Base-by-base conservation (phyloP, 2,329 filamentous ascomycete genomes). In the Sporothrix protearum region DNA sequence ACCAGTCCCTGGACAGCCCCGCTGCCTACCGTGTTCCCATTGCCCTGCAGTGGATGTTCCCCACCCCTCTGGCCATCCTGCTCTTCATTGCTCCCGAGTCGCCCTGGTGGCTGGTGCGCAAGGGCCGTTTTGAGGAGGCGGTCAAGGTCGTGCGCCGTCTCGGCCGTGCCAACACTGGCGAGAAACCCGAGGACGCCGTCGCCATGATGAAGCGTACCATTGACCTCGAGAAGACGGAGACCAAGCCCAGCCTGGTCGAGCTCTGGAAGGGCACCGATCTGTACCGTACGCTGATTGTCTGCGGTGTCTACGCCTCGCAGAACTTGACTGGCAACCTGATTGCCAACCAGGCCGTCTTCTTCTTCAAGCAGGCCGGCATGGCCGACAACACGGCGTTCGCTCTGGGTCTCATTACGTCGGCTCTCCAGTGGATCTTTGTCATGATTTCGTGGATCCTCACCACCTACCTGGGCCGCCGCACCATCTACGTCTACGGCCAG, bases 381-480 rank as follows among this genome's bases (percentile, higher is more conserved):
- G 72, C 72, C 1, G 79, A 78, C 3, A 80, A 89, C 75, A 84
- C 81, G 36, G 85, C 89, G 3, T 91, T 91, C 77, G 85, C 84
- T 49, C 82, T 91, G 19, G 86, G 86, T 78, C 85, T 91, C 36
- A 90, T 90, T 79, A 90, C 86, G 68, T 90, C 89, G 0, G 86
- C 84, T 66, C 87, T 91, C 1, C 87, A 89, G 77, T 82, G 79
- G 79, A 79, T 91, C 77, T 83, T 89, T 73, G 87, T 89, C 78
- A 89, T 89, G 85, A 81, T 89, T 55, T 91, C 88, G 72, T 91
- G 89, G 89, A 80, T 90, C 71, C 84, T 91, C 67, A 91, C 87
- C 16, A 85, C 85, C 0, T 71, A 69, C 61, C 68, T 74, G 19
- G 72, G 73, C 36, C 73, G 75, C 22, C 74, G 75, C 39, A 73